These are phyloP conservation scores for Diplodia scrobiculata DNA, from an alignment of 2,329 filamentous ascomycete genomes.

Conservation along the genomic window DNA sequence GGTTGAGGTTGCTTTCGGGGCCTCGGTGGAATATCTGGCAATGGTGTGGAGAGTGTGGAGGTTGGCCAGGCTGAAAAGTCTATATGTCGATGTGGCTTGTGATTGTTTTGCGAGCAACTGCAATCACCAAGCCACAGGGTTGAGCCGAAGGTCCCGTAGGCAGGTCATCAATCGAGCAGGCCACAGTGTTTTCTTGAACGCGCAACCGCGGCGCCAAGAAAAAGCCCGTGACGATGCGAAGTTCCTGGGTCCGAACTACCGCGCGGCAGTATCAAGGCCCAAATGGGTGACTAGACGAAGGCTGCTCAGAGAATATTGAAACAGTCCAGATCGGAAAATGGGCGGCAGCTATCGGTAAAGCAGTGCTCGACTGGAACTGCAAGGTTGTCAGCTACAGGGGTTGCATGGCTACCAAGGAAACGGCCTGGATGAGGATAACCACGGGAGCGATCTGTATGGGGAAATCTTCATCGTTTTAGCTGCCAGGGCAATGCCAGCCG, in stretches of 20 bases:
- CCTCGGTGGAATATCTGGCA: background rate
- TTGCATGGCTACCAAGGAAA: background rate
- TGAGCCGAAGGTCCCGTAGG: background rate
- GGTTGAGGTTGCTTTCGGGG: background rate
- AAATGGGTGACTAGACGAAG: background rate
- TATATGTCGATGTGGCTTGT: background rate
- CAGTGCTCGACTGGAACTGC: background rate
- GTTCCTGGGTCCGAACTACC: background rate
- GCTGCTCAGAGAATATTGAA: background rate
- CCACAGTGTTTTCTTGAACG: background rate
- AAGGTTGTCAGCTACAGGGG: background rate
- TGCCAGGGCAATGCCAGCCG: background rate
- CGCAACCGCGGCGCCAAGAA: background rate
- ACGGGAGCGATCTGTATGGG: background rate
- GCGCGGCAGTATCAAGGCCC: background rate
- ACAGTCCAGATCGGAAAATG: background rate
- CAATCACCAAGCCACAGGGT: background rate
- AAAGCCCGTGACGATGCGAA: background rate
- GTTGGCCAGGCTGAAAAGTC: background rate
- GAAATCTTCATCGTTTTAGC: background rate
- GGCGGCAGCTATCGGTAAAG: background rate
- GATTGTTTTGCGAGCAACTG: background rate
- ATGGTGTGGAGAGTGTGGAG: background rate
- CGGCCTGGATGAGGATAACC: background rate
- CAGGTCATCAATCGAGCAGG: background rate